Evolutionary conservation across 2,329 filamentous ascomycete genomes (phyloP), one percentile per base, ranked within the genome.

Genomic region (Neofusicoccum parvum): DNA sequence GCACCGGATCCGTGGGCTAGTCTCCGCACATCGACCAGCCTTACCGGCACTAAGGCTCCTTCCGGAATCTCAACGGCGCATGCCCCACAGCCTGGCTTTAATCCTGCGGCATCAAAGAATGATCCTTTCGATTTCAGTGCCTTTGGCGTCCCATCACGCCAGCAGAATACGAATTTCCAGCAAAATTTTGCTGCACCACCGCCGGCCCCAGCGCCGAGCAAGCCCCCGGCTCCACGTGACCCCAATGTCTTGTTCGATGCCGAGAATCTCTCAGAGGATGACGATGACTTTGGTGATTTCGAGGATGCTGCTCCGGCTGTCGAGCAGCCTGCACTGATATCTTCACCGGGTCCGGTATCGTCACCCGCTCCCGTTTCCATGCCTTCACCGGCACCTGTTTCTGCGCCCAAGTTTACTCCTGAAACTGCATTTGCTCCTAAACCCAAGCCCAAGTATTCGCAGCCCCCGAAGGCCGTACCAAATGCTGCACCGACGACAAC

Each of bases 181-280:
- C 62, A 37, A 14, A 49, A 14, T 5, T 14, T 59, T 11, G 39
- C 63, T 9, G n/a, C 43, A 9, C 49, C 49, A 23, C 49, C 37
- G 32, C 12, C 53, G 11, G 53, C 48, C 9, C 48, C n/a, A 10
- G 49, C 37, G 9, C 43, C 43, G 37, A 65, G 63, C 46, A 60
- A 51, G 20, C 23, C 56, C 9, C 7, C 64, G n/a, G 15, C 64
- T 37, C 39, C 73, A 37, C 64, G 71, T 17, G 76, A 79, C 67
- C 72, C 76, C 3, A 78, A 73, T 65, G 76, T 80, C 3, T 67
- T 80, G 2, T 80, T 80, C 64, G 78, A 80, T 67, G 78, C 74
- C 49, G 75, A 78, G 62, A 76, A 79, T 64, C 72, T 65, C 14
- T 65, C 75, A 49, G 76, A 77, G 15, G 76, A 76, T 17, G 69